Evolutionary conservation across 257 asterid genomes (phyloP), one percentile per base, ranked within the genome.

Genomic region (Salvia splendens): DNA sequence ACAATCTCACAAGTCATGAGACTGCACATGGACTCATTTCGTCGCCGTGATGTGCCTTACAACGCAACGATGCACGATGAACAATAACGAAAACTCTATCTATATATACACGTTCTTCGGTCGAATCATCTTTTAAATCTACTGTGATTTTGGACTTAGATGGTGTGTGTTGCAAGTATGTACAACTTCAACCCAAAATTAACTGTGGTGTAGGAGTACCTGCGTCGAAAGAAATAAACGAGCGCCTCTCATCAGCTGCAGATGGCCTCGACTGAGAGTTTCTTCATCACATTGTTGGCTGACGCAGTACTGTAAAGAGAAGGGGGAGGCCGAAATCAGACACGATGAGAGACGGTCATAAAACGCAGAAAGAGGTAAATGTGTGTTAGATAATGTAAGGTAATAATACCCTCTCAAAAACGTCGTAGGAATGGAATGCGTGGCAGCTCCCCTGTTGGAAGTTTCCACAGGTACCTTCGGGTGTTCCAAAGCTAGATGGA

Each of bases 401-500:
- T 24, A 50, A 45, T 40, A 1, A 12, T 85, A 92, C 95, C 98
- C 74, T 82, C 72, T 87, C 81, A 40, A 92, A 89, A 71, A 86
- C 95, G 47, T 89, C 97, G 38, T 82, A 87, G 4, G 98, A 92
- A 69, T 89, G 87, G 61, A 71, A 74, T 3, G 98, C 97, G 4
- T 92, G 97, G 71, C 98, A 92, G 38, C 75, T 75, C 51, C 98
- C 98, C 61, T 84, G 83, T 0, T 46, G 79, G 89, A 79, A 92
- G 77, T 70, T 80, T 40, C 98, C 98, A 73, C 98, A 92, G 8
- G 65, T 36, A 2, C 98, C 98, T 46, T 79, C 83, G 0, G 98
- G 98, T 0, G 91, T 89, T 64, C 98, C 98, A 49, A 87, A 89
- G 84, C 98, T 92, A 15, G 98, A 92, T 83, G 2, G 95, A 82